Base-by-base conservation (phyloP, 2,329 filamentous ascomycete genomes). In the Eutypa lata region DNA sequence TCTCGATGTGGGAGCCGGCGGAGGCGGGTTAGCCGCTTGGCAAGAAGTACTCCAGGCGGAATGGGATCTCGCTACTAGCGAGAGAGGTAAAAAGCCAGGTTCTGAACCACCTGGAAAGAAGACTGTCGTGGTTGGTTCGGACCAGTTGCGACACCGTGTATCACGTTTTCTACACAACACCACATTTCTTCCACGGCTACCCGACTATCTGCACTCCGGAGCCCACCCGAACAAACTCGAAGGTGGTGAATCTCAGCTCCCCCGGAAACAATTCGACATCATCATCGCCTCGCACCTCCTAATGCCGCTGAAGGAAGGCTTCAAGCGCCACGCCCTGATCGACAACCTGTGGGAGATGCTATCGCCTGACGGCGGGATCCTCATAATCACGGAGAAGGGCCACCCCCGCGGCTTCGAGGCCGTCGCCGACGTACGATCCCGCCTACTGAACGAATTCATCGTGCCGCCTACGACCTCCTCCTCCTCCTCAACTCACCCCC, bases 321-420 rank as follows among this genome's bases (percentile, higher is more conserved):
- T 87, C 63, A 76, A 88, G 63, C 87, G 92, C 45, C 92, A 89
- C 65, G 82, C 87, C 33, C 79, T 94, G 49, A 76, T 97, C 19
- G 86, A 95, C 65, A 96, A 96, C 55, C 81, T 97, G 1, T 99
- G 94, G 94, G 86, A 84, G 14, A 78, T 97, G 48, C 77, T 97
- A 3, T 90, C 89, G 49, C 89, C 89, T 1, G 80, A 92, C 18
- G 93, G 93, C 1, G 94, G 94, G 35, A 82, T 99, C 14, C 78
- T 99, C 4, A 83, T 97, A 47, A 73, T 97, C 3, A 74, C 97
- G 21, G 94, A 99, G 69, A 97, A 97, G 69, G 94, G 91, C 0
- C 83, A 96, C 13, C 90, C 91, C 13, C 84, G 90, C 43, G 94
- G 94, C 0, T 99, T 99, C 60, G 94, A 97, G 68, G 89, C 90